A percentile compares a stretch with the other conserved stretches of the same genome.
These are phyloP conservation scores for Heracleum sosnowskyi DNA, from an alignment of 129 eudicot species.

Conservation along the genomic window DNA sequence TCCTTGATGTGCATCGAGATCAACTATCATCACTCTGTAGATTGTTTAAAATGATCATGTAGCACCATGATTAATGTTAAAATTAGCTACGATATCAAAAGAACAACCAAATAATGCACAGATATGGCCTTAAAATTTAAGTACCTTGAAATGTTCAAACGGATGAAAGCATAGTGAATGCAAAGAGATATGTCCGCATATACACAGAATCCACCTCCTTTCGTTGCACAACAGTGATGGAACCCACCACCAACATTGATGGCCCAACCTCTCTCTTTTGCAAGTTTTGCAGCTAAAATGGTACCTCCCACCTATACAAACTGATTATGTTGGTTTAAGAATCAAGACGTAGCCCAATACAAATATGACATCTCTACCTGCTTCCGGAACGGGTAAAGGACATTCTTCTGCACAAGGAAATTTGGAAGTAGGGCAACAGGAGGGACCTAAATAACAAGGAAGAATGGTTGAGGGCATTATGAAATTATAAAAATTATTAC, in stretches of 20 bases:
- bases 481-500: not conserved
- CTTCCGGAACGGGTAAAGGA: slow-evolving; percentile 77
- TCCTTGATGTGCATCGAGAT: slow-evolving; percentile 99
- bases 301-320: slow-evolving; percentile 77
- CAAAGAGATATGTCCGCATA: slow-evolving; percentile 94
- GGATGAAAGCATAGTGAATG: slow-evolving; percentile 67
- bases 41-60: slow-evolving; percentile 1
- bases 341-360: not conserved
- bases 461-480: not conserved
- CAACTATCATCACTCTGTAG: slow-evolving; percentile 84
- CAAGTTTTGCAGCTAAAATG: slow-evolving; percentile 85
- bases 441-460: slow-evolving; percentile 49
- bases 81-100: not conserved
- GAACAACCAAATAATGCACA: not conserved
- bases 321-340: not conserved
- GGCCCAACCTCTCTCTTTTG: slow-evolving; percentile 91
- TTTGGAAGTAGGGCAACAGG: slow-evolving; percentile 78
- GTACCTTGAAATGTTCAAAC: slow-evolving; percentile 70
- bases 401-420: slow-evolving; percentile 66
- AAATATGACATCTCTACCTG: slow-evolving; percentile 39
- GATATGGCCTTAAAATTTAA: slow-evolving; percentile 6
- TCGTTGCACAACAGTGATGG: slow-evolving; percentile 79
- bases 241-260: slow-evolving; percentile 98
- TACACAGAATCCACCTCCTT: slow-evolving; percentile 91
- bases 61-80: not conserved